These are phyloP conservation scores for Wickerhamiella pararugosa DNA, from an alignment of 1,139 yeast species.

Conservation along the genomic window DNA sequence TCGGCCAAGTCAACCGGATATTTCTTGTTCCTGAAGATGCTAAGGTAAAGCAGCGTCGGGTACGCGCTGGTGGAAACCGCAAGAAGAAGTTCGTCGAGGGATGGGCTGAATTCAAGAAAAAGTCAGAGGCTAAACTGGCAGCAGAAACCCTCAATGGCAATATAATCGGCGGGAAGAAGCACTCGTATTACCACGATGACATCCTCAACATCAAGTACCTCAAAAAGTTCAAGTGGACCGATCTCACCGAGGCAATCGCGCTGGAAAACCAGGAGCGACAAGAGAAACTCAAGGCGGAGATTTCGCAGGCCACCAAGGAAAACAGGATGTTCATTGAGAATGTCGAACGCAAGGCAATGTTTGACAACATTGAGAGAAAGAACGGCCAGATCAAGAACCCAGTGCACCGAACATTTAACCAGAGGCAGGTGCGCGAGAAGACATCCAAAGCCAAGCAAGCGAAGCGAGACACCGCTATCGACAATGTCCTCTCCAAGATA, in stretches of 20 bases:
- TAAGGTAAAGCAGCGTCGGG: slow-evolving; percentile 46
- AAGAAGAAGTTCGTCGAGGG: slow-evolving; percentile 84
- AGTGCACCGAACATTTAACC: slow-evolving; percentile 21
- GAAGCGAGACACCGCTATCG: slow-evolving; percentile 10
- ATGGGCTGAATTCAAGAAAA: slow-evolving; percentile 84
- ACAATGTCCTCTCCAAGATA: slow-evolving; percentile 16
- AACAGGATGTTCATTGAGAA: slow-evolving; percentile 69
- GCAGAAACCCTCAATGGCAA: slow-evolving; percentile 79
- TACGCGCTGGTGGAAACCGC: slow-evolving; percentile 87
- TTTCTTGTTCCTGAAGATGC: slow-evolving; percentile 80
- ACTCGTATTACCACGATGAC: slow-evolving; percentile 89
- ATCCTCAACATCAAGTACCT: slow-evolving; percentile 78
- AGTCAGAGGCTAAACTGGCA: slow-evolving; percentile 77
- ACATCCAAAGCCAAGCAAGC: slow-evolving; percentile 13
- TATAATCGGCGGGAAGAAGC: slow-evolving; percentile 81
- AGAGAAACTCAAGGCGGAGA: slow-evolving; percentile 71
- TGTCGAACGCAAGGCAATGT: slow-evolving; percentile 76
- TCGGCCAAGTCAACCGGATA: slow-evolving; percentile 75
- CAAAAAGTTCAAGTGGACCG: slow-evolving; percentile 89
- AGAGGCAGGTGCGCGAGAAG: slow-evolving; percentile 18
- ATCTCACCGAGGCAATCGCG: slow-evolving; percentile 85
- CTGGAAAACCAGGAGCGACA: slow-evolving; percentile 81
- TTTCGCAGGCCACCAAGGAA: slow-evolving; percentile 75
- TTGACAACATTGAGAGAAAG: slow-evolving; percentile 48
- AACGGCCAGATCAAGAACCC: slow-evolving; percentile 13